Conservation (phyloP, 148 eudicot genomes). For the Hydrangea macrophylla region DNA sequence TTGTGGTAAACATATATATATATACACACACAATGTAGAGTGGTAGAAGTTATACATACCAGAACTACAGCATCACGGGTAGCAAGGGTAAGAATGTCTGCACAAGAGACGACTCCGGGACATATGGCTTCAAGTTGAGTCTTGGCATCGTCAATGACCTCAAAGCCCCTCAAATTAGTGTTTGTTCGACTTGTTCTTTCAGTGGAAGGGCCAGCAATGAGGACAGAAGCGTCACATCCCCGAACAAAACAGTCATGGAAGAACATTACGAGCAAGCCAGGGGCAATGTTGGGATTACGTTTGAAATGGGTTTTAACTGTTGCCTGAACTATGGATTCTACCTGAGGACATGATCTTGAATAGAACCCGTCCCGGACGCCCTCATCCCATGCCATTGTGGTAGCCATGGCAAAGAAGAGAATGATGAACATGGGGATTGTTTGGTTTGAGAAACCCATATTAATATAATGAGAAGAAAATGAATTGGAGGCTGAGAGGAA, state of each 20-base stretch:
- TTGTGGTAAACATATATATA: no score
- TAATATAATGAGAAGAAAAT: no score
- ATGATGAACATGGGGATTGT: no score
- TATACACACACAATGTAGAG: no score
- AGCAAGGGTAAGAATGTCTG: no score
- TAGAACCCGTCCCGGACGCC: conserved; percentile 7
- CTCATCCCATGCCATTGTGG: conserved; percentile 1
- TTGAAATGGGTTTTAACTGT: conserved; percentile 4
- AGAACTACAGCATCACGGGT: no score
- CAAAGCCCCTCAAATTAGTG: no score
- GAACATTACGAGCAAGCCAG: conserved; percentile 12
- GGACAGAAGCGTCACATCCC: conserved; percentile 21
- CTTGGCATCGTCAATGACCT: conserved; percentile 20
- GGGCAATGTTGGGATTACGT: conserved; percentile 2
- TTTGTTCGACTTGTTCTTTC: conserved; percentile 14
- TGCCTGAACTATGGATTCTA: conserved; percentile 2
- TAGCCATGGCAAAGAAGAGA: neutral
- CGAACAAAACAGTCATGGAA: no score
- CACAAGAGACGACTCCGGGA: conserved; percentile 24
- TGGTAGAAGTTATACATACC: no score
- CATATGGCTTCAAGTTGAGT: conserved; percentile 10
- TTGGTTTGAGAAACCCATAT: no score
- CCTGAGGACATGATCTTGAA: neutral
- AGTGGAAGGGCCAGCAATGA: conserved; percentile 8
- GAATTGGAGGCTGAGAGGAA: no score